Percentiles rank a stretch among this genome's conserved stretches.
phyloP scores from a whole-genome alignment of 139 green algal genomes.

The Pycnococcus provasolii region DNA sequence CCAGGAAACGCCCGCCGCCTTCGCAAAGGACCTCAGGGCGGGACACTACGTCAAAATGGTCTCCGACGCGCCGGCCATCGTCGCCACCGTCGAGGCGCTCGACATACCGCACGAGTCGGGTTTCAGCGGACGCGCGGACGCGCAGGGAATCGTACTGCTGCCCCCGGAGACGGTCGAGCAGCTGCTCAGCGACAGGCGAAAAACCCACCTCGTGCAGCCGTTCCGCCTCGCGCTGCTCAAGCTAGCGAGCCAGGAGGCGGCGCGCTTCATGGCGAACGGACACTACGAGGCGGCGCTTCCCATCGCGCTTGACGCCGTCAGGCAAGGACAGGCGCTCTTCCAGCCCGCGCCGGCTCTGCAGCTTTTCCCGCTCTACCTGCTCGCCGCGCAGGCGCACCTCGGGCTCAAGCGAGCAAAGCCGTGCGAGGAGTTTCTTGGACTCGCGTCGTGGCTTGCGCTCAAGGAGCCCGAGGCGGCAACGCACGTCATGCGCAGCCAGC shows the following conservation, averaged over 20 bases:
- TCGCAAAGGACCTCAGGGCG: slow-evolving; percentile 57
- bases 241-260: slow-evolving; percentile 61
- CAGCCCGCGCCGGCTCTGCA: slow-evolving; percentile 56
- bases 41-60: slow-evolving; percentile 50
- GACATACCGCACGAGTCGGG: slow-evolving; percentile 47
- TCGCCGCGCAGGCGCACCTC: slow-evolving; percentile 52
- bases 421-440: slow-evolving; percentile 63
- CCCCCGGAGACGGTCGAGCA: slow-evolving; percentile 48
- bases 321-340: slow-evolving; percentile 63
- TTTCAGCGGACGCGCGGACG: slow-evolving; percentile 12
- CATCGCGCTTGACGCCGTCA: slow-evolving; percentile 57
- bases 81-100: slow-evolving; percentile 48
- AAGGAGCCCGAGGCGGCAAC: slow-evolving; percentile 55
- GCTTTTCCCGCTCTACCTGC: slow-evolving; percentile 69
- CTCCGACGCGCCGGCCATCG: slow-evolving; percentile 37
- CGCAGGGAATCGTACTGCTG: slow-evolving; percentile 45
- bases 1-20: slow-evolving; percentile 52
- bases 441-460: slow-evolving; percentile 61
- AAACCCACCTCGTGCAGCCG: slow-evolving; percentile 41
- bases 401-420: slow-evolving; percentile 46
- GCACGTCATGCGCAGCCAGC: slow-evolving; percentile 61
- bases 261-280: slow-evolving; percentile 56
- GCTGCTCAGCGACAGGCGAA: slow-evolving; percentile 41
- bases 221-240: slow-evolving; percentile 70
- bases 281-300: slow-evolving; percentile 65